phyloP scores from a whole-genome alignment of 2,329 filamentous ascomycete species.

The Penicillium corylophilum region DNA sequence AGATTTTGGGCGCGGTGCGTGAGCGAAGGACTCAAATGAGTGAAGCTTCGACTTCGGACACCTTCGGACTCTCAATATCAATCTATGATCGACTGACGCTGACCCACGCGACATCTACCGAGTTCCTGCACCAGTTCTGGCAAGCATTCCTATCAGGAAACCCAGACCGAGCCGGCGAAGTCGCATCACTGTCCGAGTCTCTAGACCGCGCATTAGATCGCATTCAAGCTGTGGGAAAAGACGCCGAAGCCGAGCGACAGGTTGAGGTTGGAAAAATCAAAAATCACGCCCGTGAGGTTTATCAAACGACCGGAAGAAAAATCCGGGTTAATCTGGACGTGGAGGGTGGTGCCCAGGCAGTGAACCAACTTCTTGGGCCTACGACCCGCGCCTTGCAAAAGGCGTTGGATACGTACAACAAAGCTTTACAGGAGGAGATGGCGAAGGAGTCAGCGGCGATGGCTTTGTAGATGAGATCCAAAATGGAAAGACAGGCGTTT shows the following conservation, averaged over 20 bases:
- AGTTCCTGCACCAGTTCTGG: slow-evolving; percentile 99
- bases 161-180: slow-evolving; percentile 72
- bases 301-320: slow-evolving; percentile 71
- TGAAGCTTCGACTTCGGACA: slow-evolving; percentile 37
- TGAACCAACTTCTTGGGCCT: slow-evolving; percentile 73
- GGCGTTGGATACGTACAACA: slow-evolving; percentile 70
- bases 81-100: slow-evolving; percentile 64
- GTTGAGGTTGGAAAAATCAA: slow-evolving; percentile 66
- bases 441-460: slow-evolving; percentile 24
- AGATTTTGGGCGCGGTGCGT: slow-evolving; percentile 60
- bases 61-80: slow-evolving; percentile 48
- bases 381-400: slow-evolving; percentile 68
- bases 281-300: slow-evolving; percentile 68
- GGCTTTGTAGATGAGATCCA: slow-evolving; percentile 12
- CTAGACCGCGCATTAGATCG: slow-evolving; percentile 73
- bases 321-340: slow-evolving; percentile 66
- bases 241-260: slow-evolving; percentile 71
- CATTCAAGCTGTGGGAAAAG: slow-evolving; percentile 74
- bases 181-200: slow-evolving; percentile 79
- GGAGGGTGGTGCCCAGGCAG: slow-evolving; percentile 72
- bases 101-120: slow-evolving; percentile 88
- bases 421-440: slow-evolving; percentile 64
- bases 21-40: slow-evolving; percentile 53
- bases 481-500: neutral
- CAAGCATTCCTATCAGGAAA: slow-evolving; percentile 86